phyloP scores from a whole-genome alignment of 345 rosid genomes.

The Salix dunnii region DNA sequence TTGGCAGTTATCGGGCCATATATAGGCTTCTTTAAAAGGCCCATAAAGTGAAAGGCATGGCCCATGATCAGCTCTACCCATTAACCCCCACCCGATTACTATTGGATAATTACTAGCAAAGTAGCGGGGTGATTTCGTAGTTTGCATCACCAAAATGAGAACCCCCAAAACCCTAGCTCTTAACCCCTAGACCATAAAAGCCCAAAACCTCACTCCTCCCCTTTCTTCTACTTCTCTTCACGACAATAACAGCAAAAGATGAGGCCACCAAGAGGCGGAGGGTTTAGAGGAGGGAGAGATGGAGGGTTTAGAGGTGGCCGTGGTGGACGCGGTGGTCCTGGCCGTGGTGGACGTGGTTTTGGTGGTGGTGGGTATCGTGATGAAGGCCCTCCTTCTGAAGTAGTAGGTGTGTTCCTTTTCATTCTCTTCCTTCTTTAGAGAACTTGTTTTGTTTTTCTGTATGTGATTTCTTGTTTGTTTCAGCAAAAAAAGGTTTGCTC shows the following conservation, averaged over 20 bases:
- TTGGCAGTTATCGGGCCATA: not conserved
- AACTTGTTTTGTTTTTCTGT: not conserved
- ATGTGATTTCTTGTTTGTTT: not conserved
- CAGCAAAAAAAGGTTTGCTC: not conserved
- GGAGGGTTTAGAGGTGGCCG: slow-evolving; percentile 7
- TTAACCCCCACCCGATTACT: not conserved
- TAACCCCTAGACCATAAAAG: not conserved
- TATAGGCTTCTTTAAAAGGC: not conserved
- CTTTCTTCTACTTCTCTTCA: not conserved
- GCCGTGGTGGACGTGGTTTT: slow-evolving; percentile 16
- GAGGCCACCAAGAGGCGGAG: slow-evolving; percentile 30
- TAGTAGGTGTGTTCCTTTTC: slow-evolving; percentile 50
- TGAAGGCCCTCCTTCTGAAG: slow-evolving; percentile 92
- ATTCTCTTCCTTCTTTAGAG: not conserved
- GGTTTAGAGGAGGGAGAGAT: slow-evolving; percentile 18
- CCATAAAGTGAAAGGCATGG: not conserved
- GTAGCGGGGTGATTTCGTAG: not conserved
- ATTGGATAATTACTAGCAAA: not conserved
- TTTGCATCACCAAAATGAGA: not conserved
- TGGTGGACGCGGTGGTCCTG: slow-evolving; percentile 4
- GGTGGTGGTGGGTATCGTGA: slow-evolving; percentile 48
- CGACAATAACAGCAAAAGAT: not conserved
- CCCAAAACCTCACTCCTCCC: not conserved
- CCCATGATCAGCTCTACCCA: not conserved
- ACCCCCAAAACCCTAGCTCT: not conserved